A percentile compares a stretch with the other conserved stretches of the same genome.
Conservation (phyloP, 2,329 filamentous ascomycete species). For the Rasamsonia emersonii region DNA sequence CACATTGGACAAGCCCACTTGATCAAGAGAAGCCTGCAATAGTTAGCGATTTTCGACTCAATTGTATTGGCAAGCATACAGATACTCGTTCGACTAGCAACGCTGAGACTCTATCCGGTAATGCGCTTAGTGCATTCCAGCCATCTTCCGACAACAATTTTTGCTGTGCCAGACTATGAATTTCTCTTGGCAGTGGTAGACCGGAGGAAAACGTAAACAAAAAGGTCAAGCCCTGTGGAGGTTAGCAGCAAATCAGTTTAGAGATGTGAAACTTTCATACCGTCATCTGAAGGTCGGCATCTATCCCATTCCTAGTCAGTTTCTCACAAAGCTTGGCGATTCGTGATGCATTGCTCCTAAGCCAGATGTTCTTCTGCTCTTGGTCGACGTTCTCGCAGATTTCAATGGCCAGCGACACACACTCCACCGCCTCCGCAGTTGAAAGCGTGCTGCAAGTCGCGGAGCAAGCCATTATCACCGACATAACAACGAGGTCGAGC, state of each 20-base stretch:
- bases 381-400: slow-evolving; percentile 26
- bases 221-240: slow-evolving; percentile 22
- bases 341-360: slow-evolving; percentile 23
- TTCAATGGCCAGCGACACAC: slow-evolving; percentile 27
- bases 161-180: slow-evolving; percentile 17
- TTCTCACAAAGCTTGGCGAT: slow-evolving; percentile 32
- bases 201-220: slow-evolving; percentile 19
- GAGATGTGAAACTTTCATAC: slow-evolving; percentile 13
- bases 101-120: slow-evolving; percentile 16
- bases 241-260: slow-evolving; percentile 2
- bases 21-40: slow-evolving; percentile 12
- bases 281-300: slow-evolving; percentile 23
- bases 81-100: slow-evolving; percentile 28
- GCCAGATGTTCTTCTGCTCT: slow-evolving; percentile 26
- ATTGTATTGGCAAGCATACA: slow-evolving; percentile 20
- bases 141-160: slow-evolving; percentile 19
- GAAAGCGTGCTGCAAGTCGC: slow-evolving; percentile 22
- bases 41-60: slow-evolving; percentile 10
- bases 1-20: slow-evolving; percentile 14
- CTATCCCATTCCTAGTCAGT: slow-evolving; percentile 20
- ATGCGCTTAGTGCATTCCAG: slow-evolving; percentile 10
- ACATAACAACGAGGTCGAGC: slow-evolving; percentile 32
- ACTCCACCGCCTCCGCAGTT: slow-evolving; percentile 20
- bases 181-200: slow-evolving; percentile 16
- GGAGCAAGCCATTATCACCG: slow-evolving; percentile 33